phyloP scores from a whole-genome alignment of 805 yeast genomes.

The Peterozyma toletana region DNA sequence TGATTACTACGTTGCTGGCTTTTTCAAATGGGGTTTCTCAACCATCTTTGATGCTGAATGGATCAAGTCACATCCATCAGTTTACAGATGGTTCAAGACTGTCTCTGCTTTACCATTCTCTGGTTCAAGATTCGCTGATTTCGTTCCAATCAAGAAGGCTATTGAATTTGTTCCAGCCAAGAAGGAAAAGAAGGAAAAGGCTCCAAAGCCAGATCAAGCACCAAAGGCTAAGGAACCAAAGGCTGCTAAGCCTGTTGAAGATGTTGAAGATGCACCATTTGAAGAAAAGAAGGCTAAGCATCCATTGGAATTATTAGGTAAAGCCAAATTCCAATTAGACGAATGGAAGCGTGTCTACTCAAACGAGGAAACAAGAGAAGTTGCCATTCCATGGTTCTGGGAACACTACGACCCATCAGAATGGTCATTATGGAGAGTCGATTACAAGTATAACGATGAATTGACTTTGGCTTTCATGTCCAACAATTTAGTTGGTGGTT shows the following conservation, averaged over 20 bases:
- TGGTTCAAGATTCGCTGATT: constrained; percentile 34
- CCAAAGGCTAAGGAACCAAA: constrained; percentile 24
- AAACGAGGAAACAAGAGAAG: constrained; percentile 93
- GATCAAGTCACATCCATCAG: constrained; percentile 55
- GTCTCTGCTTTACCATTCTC: constrained; percentile 38
- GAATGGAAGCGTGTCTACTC: constrained; percentile 97
- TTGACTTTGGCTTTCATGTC: constrained; percentile 96
- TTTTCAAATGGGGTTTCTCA: constrained; percentile 47
- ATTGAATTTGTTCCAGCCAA: constrained; percentile 56
- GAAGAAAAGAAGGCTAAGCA: constrained; percentile 79
- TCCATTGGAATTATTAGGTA: constrained; percentile 83
- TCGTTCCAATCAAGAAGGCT: constrained; percentile 50
- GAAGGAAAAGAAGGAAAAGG: constrained; percentile 63
- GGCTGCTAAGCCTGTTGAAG: constrained; percentile 32
- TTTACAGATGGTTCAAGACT: constrained; percentile 68
- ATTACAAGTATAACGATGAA: constrained; percentile 97
- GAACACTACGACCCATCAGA: constrained; percentile 85
- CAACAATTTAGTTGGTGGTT: constrained; percentile 95
- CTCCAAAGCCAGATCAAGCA: constrained; percentile 22
- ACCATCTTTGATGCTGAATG: constrained; percentile 56
- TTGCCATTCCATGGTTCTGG: constrained; percentile 98
- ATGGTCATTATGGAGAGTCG: constrained; percentile 93
- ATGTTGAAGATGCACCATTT: constrained; percentile 30
- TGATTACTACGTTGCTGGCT: constrained; percentile 49
- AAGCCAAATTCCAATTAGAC: constrained; percentile 61